Evolutionary conservation across 106 monocot species (phyloP).

Genomic region (Alisma plantagoaquatica): DNA sequence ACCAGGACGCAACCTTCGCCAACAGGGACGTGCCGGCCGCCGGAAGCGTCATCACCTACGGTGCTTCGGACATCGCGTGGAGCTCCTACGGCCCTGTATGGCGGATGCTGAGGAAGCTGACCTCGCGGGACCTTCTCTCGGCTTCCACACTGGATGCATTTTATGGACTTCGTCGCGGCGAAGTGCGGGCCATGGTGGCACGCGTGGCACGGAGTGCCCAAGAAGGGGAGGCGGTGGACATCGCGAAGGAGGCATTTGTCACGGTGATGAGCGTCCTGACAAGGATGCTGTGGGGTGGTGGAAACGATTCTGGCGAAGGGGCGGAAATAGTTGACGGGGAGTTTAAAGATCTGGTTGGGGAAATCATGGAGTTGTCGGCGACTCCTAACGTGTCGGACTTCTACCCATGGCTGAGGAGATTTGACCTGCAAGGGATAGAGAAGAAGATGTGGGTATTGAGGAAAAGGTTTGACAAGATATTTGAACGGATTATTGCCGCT

Average conservation of each 20-base stretch:
- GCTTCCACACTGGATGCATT: constrained; percentile 13
- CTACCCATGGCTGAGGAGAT: constrained; percentile 26
- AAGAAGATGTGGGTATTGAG: constrained; percentile 9
- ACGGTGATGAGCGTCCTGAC: constrained; percentile 5
- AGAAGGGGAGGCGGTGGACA: constrained; percentile 9
- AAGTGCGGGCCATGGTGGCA: constrained; percentile 4
- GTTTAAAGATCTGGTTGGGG: constrained; percentile 1
- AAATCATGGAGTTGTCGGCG: constrained; percentile 3
- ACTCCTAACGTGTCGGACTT: constrained; percentile 22
- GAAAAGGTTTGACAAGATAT: constrained; percentile 25
- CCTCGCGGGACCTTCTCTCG: constrained; percentile 35
- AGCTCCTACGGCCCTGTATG: constrained; percentile 34
- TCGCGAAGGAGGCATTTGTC: not conserved
- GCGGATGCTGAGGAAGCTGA: constrained; percentile 48
- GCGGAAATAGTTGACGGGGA: not conserved
- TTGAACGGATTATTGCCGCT: constrained; percentile 31
- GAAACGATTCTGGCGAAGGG: constrained; percentile 5
- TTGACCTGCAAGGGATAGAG: constrained; percentile 55
- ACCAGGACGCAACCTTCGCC: constrained; percentile 32
- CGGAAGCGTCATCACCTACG: constrained; percentile 20
- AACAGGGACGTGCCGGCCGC: constrained; percentile 34
- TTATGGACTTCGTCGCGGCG: constrained; percentile 3
- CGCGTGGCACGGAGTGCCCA: not conserved
- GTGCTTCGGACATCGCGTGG: constrained; percentile 36
- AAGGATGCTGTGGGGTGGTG: constrained; percentile 21